Conservation (phyloP, 202 grass and related monocot genomes). For the Sporobolus alterniflorus region DNA sequence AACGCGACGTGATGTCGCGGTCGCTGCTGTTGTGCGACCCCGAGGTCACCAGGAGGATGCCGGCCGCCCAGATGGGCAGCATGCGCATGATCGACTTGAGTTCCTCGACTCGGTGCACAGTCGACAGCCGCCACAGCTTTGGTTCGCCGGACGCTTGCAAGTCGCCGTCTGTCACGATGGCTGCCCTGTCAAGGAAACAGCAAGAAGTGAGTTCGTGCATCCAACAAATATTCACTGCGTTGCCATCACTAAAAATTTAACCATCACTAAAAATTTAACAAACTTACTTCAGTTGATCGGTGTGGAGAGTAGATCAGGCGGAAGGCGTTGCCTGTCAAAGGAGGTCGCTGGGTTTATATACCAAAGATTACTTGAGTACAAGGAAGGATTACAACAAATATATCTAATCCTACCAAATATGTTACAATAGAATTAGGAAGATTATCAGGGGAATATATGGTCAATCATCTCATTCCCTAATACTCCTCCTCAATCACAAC, state of each 20-base stretch:
- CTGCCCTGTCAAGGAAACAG: conserved; percentile 59
- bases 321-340: too few species aligned
- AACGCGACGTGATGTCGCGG: conserved; percentile 15
- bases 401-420: too few species aligned
- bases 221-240: neutral
- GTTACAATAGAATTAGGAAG: too few species aligned
- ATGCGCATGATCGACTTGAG: conserved; percentile 76
- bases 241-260: too few species aligned
- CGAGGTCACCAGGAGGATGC: conserved; percentile 67
- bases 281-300: conserved; percentile 60
- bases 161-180: conserved; percentile 59
- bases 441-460: too few species aligned
- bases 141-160: conserved; percentile 30
- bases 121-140: conserved; percentile 55
- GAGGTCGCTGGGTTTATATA: too few species aligned
- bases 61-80: conserved; percentile 62
- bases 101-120: conserved; percentile 77
- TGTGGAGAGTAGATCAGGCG: too few species aligned
- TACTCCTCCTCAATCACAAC: too few species aligned
- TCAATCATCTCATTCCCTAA: too few species aligned
- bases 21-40: conserved; percentile 66
- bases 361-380: too few species aligned
- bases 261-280: too few species aligned
- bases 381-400: too few species aligned
- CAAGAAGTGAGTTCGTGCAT: neutral